Evolutionary conservation across 106 monocot genomes (phyloP), one percentile per base, ranked within the genome.

Genomic region (Acanthochlamys bracteata): DNA sequence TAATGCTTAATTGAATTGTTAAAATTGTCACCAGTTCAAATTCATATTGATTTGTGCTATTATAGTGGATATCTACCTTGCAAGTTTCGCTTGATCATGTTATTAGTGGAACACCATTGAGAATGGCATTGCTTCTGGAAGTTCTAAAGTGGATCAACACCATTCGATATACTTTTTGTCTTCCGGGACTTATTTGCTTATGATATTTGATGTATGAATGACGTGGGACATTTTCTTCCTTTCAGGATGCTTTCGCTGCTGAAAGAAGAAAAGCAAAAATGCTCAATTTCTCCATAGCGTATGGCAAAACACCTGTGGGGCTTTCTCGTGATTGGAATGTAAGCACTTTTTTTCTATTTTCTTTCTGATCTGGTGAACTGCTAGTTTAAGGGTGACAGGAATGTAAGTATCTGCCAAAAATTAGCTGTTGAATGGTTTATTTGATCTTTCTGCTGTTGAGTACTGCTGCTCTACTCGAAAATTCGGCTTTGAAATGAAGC

Each of bases 271-370:
- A 89, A 59, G 92, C 98, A 4, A 98, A 98, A 73, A 98, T 92
- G 92, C 81, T 98, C 40, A 98, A 98, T 78, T 98, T 98, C 65
- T 98, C 92, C 13, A 92, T 98, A 83, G 98, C 98, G 16, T 92
- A 98, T 77, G 98, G 98, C 55, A 98, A 98, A 79, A 98, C 98
- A 49, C 74, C 85, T 46, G 57, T 75, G 67, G 98, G 98, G 9
- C 88, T 98, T 14, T 75, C 98, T 39, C 72, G 78, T 24, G 98
- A 98, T 79, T 98, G 98, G 92, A 98, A 98, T 91, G 96, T 96
- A 88, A 55, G 17, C 15, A 49, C 17, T 12, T 14, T 17, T 45
- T 45, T 17, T 12, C 17, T 14, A 49, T 49, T 49, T 49, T 1
- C 12, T 49, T 14, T 49, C 17, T 49, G 49, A 4, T 49, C 2